phyloP scores from a whole-genome alignment of 306 rosid genomes.

The Aeschynomene evenia region DNA sequence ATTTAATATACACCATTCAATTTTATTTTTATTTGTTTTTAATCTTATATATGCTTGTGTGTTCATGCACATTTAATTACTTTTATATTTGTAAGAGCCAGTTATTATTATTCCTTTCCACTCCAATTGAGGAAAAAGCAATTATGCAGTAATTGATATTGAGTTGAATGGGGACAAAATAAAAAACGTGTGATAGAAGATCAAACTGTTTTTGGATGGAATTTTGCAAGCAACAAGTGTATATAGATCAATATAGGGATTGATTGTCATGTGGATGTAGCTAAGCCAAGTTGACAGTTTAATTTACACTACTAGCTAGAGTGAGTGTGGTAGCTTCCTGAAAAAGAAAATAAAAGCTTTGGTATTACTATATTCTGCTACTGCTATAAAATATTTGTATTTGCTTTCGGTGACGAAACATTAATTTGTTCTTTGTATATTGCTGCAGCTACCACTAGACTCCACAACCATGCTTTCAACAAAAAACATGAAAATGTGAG shows the following conservation, averaged over 20 bases:
- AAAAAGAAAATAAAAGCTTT: not conserved
- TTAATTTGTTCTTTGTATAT: not conserved
- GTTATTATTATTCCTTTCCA: not conserved
- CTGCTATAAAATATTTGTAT: not conserved
- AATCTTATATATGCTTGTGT: no score
- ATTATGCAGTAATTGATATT: not conserved
- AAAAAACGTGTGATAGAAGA: not conserved
- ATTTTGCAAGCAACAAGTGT: not conserved
- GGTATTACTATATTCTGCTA: not conserved
- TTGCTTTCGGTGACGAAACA: constrained; percentile 4
- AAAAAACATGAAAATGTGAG: no score
- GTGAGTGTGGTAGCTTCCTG: not conserved
- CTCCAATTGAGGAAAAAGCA: not conserved
- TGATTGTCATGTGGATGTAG: not conserved
- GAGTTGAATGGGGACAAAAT: not conserved
- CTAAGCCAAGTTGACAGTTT: constrained; percentile 23
- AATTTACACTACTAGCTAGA: no score
- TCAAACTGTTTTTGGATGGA: not conserved
- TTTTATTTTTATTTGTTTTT: not conserved
- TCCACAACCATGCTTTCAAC: not conserved
- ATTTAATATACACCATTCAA: not conserved
- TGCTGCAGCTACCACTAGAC: not conserved
- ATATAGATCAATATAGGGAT: not conserved
- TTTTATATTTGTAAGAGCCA: not conserved
- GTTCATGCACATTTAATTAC: constrained; percentile 1